phyloP scores from a whole-genome alignment of 2,329 filamentous ascomycete genomes.

The Arthrobotrys pseudoclavata region DNA sequence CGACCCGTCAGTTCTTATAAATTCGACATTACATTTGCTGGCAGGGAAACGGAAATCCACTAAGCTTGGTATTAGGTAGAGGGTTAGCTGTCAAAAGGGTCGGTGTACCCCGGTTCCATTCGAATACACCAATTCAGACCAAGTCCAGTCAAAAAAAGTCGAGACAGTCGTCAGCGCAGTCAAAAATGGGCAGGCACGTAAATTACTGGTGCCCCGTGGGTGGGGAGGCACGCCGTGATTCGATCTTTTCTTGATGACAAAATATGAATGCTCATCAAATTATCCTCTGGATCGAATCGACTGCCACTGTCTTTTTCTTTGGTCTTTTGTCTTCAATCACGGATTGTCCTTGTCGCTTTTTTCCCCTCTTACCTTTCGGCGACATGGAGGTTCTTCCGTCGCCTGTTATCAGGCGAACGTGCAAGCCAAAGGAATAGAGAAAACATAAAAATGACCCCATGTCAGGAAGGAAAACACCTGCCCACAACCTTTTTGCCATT shows the following conservation, averaged over 20 bases:
- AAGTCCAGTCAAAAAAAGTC: constrained; percentile 37
- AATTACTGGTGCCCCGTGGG: constrained; percentile 12
- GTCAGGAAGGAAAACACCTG: constrained; percentile 24
- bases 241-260: constrained; percentile 16
- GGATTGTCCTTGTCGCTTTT: constrained; percentile 12
- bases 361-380: constrained; percentile 11
- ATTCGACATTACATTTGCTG: constrained; percentile 26
- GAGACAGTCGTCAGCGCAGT: constrained; percentile 32
- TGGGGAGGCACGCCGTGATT: constrained; percentile 16
- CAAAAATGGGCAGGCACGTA: constrained; percentile 39
- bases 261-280: neutral
- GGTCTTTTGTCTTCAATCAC: neutral
- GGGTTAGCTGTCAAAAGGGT: constrained; percentile 30
- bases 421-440: constrained; percentile 34
- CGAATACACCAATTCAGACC: constrained; percentile 21
- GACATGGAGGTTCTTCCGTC: constrained; percentile 36
- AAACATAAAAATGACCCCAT: constrained; percentile 24
- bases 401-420: constrained; percentile 55
- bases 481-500: constrained; percentile 18
- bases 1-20: constrained; percentile 15
- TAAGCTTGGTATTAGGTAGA: constrained; percentile 23
- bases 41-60: constrained; percentile 39
- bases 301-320: constrained; percentile 7
- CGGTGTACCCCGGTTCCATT: constrained; percentile 14
- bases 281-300: constrained; percentile 32